Evolutionary conservation across 1,284 basidiomycete species (phyloP), one percentile per base, ranked within the genome.

Genomic region (Malassezia sp.): DNA sequence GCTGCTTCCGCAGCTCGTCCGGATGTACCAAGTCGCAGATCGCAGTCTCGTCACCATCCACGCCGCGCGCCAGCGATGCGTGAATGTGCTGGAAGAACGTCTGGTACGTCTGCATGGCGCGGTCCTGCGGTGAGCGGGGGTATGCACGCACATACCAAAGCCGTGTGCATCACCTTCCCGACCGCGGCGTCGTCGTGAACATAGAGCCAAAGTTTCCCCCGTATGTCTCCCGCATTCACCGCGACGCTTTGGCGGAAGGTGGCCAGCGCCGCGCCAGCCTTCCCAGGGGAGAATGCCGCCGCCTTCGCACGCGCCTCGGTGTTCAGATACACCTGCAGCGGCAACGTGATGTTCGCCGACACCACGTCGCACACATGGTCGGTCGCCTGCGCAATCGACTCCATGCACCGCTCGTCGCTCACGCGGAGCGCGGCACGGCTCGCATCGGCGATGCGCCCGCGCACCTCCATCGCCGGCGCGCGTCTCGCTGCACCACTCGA

Each of bases 181-280:
- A 15, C 34, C 7, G 32, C 12, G n/a, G 27, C 32, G 3, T 40
- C 32, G 15, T 47, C 45, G 22, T 14, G 22, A n/a, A 50, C 28
- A 21, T 44, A 44, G 17, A 28, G 7, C 1, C n/a, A 18, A 2
- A 44, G n/a, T 17, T 45, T 45, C 1, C 28, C 37, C 8, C 18
- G 23, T 12, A 28, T 26, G 9, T 40, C 30, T 34, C 27, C 48
- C 21, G 33, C 14, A 27, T 50, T 50, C 18, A 43, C 48, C n/a
- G 29, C 48, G 12, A 50, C 12, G 23, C 48, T 45, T 20, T 50
- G 48, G 17, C 40, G 42, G n/a, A 50, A 50, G 9, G 42, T 40
- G 7, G 17, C 12, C 30, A 24, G 45, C 9, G 42, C 48, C 11
- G 30, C 42, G 8, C n/a, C 2, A 7, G 42, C 48, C 15, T 41